These are phyloP conservation scores for Solanum microdontum DNA, from an alignment of 257 asterid genomes.

Conservation along the genomic window DNA sequence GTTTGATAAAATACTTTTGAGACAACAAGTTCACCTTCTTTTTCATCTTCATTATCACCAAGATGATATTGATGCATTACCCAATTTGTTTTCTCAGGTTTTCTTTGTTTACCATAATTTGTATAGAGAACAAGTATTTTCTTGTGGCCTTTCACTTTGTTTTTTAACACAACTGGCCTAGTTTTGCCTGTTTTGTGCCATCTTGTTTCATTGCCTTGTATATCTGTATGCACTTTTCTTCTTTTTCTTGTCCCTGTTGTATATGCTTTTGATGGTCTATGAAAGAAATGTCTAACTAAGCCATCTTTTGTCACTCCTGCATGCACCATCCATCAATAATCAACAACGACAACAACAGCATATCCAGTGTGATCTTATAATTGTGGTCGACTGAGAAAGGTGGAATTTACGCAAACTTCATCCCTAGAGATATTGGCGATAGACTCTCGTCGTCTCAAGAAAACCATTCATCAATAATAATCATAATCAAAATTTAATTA, in stretches of 20 bases:
- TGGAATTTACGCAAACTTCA: background rate
- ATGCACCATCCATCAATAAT: background rate
- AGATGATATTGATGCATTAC: conserved; percentile 46
- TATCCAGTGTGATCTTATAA: background rate
- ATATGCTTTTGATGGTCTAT: conserved; percentile 41
- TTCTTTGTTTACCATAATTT: conserved; percentile 33
- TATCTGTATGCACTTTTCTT: conserved; percentile 32
- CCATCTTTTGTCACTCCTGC: conserved; percentile 35
- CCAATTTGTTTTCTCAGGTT: conserved; percentile 41
- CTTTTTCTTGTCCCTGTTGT: conserved; percentile 36
- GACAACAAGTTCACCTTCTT: conserved; percentile 34
- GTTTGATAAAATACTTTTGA: conserved; percentile 40
- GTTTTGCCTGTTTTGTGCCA: conserved; percentile 48
- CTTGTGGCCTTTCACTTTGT: conserved; percentile 36
- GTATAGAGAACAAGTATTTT: conserved; percentile 38
- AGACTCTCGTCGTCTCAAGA: background rate
- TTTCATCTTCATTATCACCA: conserved; percentile 38
- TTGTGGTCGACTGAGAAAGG: background rate
- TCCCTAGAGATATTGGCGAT: background rate
- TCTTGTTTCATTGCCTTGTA: conserved; percentile 28
- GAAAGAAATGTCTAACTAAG: conserved; percentile 30
- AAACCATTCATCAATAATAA: background rate
- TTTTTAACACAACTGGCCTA: conserved; percentile 22
- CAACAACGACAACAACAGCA: background rate
- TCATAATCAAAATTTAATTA: background rate